These are phyloP conservation scores for Neospermospora avenae DNA, from an alignment of 2,329 filamentous ascomycete species.

Conservation along the genomic window DNA sequence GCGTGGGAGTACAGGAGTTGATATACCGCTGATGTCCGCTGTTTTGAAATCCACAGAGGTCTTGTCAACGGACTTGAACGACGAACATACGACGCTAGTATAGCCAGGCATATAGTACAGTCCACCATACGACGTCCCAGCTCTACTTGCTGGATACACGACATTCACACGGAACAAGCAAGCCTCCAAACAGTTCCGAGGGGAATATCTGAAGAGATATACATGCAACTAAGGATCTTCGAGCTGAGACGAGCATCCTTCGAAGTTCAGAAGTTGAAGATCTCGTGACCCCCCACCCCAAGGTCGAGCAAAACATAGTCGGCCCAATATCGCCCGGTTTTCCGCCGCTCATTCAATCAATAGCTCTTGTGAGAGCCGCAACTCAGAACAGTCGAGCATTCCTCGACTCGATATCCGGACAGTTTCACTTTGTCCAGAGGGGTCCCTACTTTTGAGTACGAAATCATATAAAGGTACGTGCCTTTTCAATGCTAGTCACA, in stretches of 20 bases:
- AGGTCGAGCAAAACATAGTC: background rate
- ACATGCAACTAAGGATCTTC: background rate
- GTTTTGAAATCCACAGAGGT: background rate
- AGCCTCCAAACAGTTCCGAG: background rate
- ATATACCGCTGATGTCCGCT: constrained; percentile 1
- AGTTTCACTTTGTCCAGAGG: background rate
- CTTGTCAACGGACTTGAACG: too few relatives aligned
- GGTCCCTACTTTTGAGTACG: background rate
- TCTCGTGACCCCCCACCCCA: background rate
- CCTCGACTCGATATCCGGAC: background rate
- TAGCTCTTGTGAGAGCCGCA: background rate
- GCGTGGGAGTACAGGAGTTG: background rate
- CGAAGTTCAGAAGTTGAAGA: background rate
- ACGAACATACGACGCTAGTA: too few relatives aligned
- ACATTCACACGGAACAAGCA: background rate
- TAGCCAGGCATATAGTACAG: too few relatives aligned
- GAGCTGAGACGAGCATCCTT: too few relatives aligned
- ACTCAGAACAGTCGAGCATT: background rate
- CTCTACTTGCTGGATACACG: background rate
- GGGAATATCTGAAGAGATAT: background rate
- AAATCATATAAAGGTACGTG: too few relatives aligned
- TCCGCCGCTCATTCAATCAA: background rate
- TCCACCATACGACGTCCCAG: background rate
- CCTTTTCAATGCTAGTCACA: background rate
- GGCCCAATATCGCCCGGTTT: background rate